Evolutionary conservation across 2,329 filamentous ascomycete species (phyloP), one percentile per base, ranked within the genome.

Genomic region (Colletotrichum australisinense): DNA sequence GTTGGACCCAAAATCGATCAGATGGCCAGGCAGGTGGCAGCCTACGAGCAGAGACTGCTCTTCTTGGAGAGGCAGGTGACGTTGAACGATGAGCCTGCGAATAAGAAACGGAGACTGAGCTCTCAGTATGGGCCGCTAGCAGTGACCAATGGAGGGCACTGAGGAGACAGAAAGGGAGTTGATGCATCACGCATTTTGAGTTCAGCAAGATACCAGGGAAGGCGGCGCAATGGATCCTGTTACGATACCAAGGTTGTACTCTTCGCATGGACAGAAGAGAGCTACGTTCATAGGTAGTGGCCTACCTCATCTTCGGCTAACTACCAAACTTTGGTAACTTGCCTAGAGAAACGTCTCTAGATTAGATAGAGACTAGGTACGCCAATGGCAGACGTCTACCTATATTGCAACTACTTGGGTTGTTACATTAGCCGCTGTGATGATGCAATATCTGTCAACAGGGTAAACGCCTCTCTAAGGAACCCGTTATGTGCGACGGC

Each of bases 111-210:
- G 6, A 72, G 63, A 52, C 16, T 57, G 2, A 63, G 28, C 60
- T 22, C 59, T 63, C 24, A 64, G 32, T 28, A 26, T 24, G 55
- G 46, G 24, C 58, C 26, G 46, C 19, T 24, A 14, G 53, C n/a
- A 19, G 7, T 74, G 12, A 38, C 55, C 19, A 74, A 74, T 42
- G 74, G 71, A 28, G 55, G 57, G 7, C 63, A 67, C 35, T 75
- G 55, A 74, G n/a, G 22, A 24, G 74, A 35, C 72, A 24, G 19
- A 30, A 32, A 49, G 8, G 53, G 38, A 59, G n/a, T 38, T n/a
- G 28, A 26, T 3, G 57, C 52, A 32, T 66, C 8, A 19, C 32
- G 58, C 66, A 38, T 11, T 49, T 28, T 28, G 5, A 35, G 24
- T 70, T 14, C 22, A 24, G 16, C 19, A 11, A 28, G 69, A 68